A percentile compares a stretch with the other conserved stretches of the same genome.
phyloP scores from a whole-genome alignment of 768 basidiomycete species.

The Agaricus blazei region DNA sequence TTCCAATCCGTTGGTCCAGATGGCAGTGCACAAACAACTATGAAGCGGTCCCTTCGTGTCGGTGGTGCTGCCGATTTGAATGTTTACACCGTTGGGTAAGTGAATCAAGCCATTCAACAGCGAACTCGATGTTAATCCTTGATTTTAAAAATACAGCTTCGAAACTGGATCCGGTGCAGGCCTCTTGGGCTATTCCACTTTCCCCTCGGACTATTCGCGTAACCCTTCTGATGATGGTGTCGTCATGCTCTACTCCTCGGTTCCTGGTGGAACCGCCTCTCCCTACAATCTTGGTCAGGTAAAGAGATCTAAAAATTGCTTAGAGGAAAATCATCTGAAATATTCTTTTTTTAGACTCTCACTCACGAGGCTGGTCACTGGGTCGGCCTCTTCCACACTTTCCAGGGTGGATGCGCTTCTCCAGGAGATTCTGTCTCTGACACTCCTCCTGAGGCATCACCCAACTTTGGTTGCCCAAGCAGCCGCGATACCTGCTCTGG shows the following conservation, averaged over 20 bases:
- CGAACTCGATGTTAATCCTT: background rate
- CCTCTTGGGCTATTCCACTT: conserved; percentile 51
- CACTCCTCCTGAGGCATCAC: conserved; percentile 40
- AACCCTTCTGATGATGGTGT: conserved; percentile 45
- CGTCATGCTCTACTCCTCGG: conserved; percentile 34
- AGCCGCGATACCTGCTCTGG: conserved; percentile 31
- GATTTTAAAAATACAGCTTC: conserved; percentile 24
- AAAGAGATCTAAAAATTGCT: background rate
- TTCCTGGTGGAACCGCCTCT: conserved; percentile 37
- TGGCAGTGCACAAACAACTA: conserved; percentile 32
- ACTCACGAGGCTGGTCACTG: conserved; percentile 61
- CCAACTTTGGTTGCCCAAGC: conserved; percentile 37
- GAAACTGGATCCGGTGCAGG: conserved; percentile 30
- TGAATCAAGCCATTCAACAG: background rate
- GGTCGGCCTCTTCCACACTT: conserved; percentile 56
- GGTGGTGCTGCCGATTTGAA: conserved; percentile 39
- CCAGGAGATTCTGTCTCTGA: conserved; percentile 40
- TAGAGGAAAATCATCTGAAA: conserved; percentile 1
- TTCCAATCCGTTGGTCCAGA: conserved; percentile 37
- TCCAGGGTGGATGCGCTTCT: conserved; percentile 43
- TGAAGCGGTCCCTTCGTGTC: conserved; percentile 42
- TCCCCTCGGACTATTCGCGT: conserved; percentile 37
- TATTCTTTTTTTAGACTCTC: conserved; percentile 26
- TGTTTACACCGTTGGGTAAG: conserved; percentile 47
- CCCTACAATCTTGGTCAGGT: conserved; percentile 40